Conservation (phyloP, 306 rosid species). For the Quercus ilex region DNA sequence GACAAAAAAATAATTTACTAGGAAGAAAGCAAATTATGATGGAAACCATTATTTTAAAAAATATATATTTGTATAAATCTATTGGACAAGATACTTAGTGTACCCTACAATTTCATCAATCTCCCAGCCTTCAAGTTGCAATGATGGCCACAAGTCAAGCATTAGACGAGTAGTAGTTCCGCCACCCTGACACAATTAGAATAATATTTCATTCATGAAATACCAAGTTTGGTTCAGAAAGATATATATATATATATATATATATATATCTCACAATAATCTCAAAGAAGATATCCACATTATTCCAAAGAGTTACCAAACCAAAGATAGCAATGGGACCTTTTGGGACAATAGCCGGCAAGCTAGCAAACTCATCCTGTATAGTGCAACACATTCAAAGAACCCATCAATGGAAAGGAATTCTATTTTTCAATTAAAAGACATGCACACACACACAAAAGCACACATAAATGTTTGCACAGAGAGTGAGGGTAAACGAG, state of each 20-base stretch:
- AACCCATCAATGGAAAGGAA: constrained; percentile 17
- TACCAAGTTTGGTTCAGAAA: constrained; percentile 10
- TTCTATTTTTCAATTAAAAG: neutral
- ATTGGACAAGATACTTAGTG: no score
- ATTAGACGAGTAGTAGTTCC: constrained; percentile 92
- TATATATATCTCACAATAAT: neutral
- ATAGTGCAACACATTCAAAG: constrained; percentile 29
- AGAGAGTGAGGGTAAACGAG: neutral
- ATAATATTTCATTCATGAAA: constrained; percentile 13
- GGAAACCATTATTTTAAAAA: no score
- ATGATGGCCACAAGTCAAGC: constrained; percentile 85
- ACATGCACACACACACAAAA: neutral
- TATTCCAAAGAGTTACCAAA: constrained; percentile 52
- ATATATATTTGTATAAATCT: no score
- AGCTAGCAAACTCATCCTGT: constrained; percentile 91
- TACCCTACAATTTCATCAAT: constrained; percentile 66
- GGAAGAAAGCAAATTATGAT: no score
- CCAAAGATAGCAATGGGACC: constrained; percentile 95
- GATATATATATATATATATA: neutral
- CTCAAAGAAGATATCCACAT: constrained; percentile 3
- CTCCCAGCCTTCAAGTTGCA: constrained; percentile 98
- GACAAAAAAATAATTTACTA: no score
- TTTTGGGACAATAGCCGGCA: constrained; percentile 82
- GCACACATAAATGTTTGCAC: neutral
- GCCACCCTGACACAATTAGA: constrained; percentile 68